Percentiles rank a stretch among this genome's conserved stretches.
Evolutionary conservation across 768 basidiomycete species (phyloP).

Genomic region (Agaricus subrufescens): DNA sequence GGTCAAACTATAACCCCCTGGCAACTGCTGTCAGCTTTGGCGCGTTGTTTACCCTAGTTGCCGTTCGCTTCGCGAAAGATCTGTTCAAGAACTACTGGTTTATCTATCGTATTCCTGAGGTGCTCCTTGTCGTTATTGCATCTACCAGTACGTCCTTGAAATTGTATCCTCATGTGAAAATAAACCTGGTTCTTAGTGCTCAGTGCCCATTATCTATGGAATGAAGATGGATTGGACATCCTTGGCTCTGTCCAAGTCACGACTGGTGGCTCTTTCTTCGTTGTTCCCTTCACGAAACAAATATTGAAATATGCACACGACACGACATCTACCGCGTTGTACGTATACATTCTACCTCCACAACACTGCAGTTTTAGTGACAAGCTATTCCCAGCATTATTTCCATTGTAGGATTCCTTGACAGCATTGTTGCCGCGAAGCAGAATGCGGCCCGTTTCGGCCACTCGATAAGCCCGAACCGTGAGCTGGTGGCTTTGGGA

Average conservation of each 20-base stretch:
- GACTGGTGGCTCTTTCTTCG: conserved; percentile 58
- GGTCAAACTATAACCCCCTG: conserved; percentile 51
- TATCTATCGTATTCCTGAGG: conserved; percentile 85
- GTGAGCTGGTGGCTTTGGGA: conserved; percentile 92
- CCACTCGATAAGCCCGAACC: conserved; percentile 87
- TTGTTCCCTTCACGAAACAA: conserved; percentile 61
- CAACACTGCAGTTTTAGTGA: background rate
- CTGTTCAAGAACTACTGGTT: conserved; percentile 57
- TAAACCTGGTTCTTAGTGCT: conserved; percentile 44
- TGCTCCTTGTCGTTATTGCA: conserved; percentile 78
- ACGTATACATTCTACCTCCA: conserved; percentile 1
- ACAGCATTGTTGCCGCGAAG: conserved; percentile 94
- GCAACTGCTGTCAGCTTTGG: conserved; percentile 76
- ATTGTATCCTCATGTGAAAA: background rate
- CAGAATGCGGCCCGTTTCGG: conserved; percentile 84
- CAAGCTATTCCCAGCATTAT: conserved; percentile 46
- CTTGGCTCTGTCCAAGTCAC: conserved; percentile 73
- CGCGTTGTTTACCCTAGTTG: conserved; percentile 61
- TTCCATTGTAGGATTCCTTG: conserved; percentile 85
- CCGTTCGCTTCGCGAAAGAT: conserved; percentile 53
- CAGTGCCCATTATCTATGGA: conserved; percentile 68
- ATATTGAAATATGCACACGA: conserved; percentile 63
- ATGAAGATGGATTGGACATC: conserved; percentile 73
- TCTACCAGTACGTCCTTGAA: conserved; percentile 62
- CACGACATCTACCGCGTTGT: conserved; percentile 87